A percentile compares a stretch with the other conserved stretches of the same genome.
phyloP scores from a whole-genome alignment of 2,329 filamentous ascomycete genomes.

The Trichoderma breve region DNA sequence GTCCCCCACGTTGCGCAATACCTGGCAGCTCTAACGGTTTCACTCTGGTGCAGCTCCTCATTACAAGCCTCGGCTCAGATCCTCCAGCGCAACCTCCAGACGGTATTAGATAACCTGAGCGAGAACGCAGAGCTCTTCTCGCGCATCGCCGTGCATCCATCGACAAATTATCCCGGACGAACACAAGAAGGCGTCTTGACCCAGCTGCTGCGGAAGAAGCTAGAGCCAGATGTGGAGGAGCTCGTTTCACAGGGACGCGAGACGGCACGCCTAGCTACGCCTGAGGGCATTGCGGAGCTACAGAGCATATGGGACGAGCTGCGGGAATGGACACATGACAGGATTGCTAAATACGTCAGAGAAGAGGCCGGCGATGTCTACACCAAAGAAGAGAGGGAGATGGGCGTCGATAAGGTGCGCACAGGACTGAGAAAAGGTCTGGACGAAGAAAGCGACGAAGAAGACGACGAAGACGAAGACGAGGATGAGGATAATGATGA shows the following conservation, averaged over 20 bases:
- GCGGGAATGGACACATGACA: slow-evolving; percentile 40
- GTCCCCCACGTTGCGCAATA: no score
- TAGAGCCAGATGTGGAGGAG: slow-evolving; percentile 73
- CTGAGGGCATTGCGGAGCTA: slow-evolving; percentile 45
- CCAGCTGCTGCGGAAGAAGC: slow-evolving; percentile 76
- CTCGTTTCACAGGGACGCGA: slow-evolving; percentile 65
- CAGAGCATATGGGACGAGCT: slow-evolving; percentile 57
- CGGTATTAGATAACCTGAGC: slow-evolving; percentile 62
- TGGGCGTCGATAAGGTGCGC: slow-evolving; percentile 66
- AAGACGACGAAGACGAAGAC: slow-evolving; percentile 59
- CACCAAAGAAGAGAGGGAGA: slow-evolving; percentile 66
- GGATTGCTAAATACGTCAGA: slow-evolving; percentile 42
- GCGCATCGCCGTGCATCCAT: slow-evolving; percentile 70
- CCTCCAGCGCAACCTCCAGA: slow-evolving; percentile 67
- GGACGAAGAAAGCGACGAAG: slow-evolving; percentile 52
- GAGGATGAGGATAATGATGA: slow-evolving; percentile 38
- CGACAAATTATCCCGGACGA: slow-evolving; percentile 70
- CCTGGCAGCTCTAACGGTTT: not conserved
- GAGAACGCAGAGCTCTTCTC: slow-evolving; percentile 66
- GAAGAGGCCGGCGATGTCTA: slow-evolving; percentile 59
- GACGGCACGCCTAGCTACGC: slow-evolving; percentile 40
- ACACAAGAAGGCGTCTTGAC: slow-evolving; percentile 65
- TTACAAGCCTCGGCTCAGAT: slow-evolving; percentile 71
- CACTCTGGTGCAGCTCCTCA: slow-evolving; percentile 52
- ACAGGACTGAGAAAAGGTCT: slow-evolving; percentile 64